These are phyloP conservation scores for Lactarius psammicola DNA, from an alignment of 768 basidiomycete species.

Conservation along the genomic window DNA sequence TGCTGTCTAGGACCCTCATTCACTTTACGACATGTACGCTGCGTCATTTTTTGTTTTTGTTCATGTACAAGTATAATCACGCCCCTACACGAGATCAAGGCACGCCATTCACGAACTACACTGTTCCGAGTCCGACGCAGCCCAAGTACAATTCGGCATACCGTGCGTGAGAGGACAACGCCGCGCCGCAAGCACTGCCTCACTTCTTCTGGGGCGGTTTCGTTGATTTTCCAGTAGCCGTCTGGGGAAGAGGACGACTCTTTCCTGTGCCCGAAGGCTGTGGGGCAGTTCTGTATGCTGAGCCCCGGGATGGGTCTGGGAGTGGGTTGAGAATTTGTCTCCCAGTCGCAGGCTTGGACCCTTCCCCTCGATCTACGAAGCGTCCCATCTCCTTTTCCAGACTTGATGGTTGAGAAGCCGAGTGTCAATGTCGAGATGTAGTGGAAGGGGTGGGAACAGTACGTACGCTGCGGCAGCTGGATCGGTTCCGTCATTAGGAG, in stretches of 20 bases:
- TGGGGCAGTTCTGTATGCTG: not conserved
- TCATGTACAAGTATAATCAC: not conserved
- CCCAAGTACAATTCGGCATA: not conserved
- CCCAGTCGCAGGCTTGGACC: not conserved
- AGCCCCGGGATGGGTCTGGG: not conserved
- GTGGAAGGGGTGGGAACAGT: not conserved
- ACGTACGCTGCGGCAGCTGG: not conserved
- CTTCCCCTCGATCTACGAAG: not conserved
- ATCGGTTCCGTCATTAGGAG: not conserved
- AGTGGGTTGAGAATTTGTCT: too few relatives aligned
- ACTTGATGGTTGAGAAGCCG: not conserved
- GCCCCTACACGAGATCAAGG: not conserved
- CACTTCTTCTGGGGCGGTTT: not conserved
- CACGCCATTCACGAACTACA: not conserved
- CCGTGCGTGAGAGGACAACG: not conserved
- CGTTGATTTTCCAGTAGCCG: not conserved
- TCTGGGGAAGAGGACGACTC: not conserved
- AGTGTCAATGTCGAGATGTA: not conserved
- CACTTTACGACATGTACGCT: not conserved
- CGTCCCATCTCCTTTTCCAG: not conserved
- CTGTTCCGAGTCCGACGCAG: not conserved
- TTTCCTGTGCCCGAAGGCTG: not conserved
- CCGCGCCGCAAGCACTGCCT: not conserved
- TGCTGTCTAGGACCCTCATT: not conserved
- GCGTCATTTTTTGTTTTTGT: not conserved